Percentiles rank a stretch among this genome's conserved stretches.
These are phyloP conservation scores for Wickerhamomyces strasburgensis DNA, from an alignment of 805 yeast genomes.

Conservation along the genomic window DNA sequence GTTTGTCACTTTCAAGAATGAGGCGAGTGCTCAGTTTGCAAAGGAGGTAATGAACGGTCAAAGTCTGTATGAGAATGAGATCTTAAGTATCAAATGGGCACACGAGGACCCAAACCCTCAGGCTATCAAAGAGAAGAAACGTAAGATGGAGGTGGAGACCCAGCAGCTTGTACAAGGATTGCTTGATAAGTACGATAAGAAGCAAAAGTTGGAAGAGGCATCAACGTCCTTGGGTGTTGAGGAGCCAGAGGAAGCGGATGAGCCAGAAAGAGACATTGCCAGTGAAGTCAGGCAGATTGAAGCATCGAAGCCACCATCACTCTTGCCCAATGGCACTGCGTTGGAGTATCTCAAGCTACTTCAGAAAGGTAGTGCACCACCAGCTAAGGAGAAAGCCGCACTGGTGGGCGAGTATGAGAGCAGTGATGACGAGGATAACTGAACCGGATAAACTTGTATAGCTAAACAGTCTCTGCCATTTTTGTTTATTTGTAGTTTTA, in stretches of 20 bases:
- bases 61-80: constrained; percentile 60
- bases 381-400: constrained; percentile 1
- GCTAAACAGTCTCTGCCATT: too few species aligned
- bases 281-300: constrained; percentile 13
- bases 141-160: constrained; percentile 24
- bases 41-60: constrained; percentile 93
- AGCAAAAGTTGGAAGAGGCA: constrained; percentile 18
- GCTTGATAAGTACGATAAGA: constrained; percentile 30
- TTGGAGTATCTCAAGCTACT: constrained; percentile 9
- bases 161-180: constrained; percentile 41
- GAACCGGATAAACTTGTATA: too few species aligned
- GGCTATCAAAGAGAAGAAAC: constrained; percentile 42
- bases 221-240: constrained; percentile 25
- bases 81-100: constrained; percentile 80
- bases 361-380: constrained; percentile 2
- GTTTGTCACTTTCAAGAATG: constrained; percentile 66
- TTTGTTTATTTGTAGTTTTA: too few species aligned
- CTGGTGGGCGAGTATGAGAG: constrained; percentile 8
- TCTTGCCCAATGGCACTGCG: constrained; percentile 4
- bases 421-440: constrained; percentile 9
- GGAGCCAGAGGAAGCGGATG: constrained; percentile 13
- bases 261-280: not conserved
- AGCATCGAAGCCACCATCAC: constrained; percentile 4
- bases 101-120: constrained; percentile 79
- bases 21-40: constrained; percentile 85